Evolutionary conservation across 1,284 basidiomycete genomes (phyloP).

Genomic region (Rhizoctonia solani): DNA sequence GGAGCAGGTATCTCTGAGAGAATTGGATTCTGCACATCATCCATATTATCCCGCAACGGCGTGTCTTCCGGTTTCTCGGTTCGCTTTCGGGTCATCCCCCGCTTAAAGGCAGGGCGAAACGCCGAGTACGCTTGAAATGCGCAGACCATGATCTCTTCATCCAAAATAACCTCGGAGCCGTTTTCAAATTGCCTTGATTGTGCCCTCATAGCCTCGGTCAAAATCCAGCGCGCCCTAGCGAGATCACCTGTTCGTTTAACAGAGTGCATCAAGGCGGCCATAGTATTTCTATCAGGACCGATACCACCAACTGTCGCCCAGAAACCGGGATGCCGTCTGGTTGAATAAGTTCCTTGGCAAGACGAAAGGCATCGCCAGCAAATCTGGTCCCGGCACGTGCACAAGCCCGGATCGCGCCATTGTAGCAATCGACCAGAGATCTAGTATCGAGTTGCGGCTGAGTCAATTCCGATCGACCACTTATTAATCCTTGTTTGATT

Average conservation of each 20-base stretch:
- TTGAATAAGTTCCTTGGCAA: slow-evolving; percentile 82
- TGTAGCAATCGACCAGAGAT: slow-evolving; percentile 54
- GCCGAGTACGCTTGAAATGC: slow-evolving; percentile 88
- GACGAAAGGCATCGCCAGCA: slow-evolving; percentile 76
- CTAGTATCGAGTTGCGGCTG: slow-evolving; percentile 59
- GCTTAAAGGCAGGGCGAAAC: slow-evolving; percentile 71
- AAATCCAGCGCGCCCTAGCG: slow-evolving; percentile 82
- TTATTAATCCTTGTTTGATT: slow-evolving; percentile 51
- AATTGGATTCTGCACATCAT: slow-evolving; percentile 42
- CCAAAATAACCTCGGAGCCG: slow-evolving; percentile 47
- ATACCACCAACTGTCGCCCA: slow-evolving; percentile 52
- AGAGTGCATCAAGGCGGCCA: slow-evolving; percentile 84
- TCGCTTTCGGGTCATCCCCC: slow-evolving; percentile 43
- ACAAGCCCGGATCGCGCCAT: slow-evolving; percentile 80
- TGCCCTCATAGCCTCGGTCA: slow-evolving; percentile 77
- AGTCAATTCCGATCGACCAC: slow-evolving; percentile 61
- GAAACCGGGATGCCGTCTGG: slow-evolving; percentile 54
- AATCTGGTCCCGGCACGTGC: slow-evolving; percentile 61
- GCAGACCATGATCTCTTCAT: slow-evolving; percentile 78
- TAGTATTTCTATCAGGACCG: slow-evolving; percentile 70
- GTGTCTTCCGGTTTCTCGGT: slow-evolving; percentile 26
- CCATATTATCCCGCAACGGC: neutral
- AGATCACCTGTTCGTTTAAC: slow-evolving; percentile 87
- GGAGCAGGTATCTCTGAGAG: slow-evolving; percentile 50
- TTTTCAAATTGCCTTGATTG: slow-evolving; percentile 40